Conservation (phyloP, 495 filamentous ascomycete species). For the Aspergillus ellipticus region DNA sequence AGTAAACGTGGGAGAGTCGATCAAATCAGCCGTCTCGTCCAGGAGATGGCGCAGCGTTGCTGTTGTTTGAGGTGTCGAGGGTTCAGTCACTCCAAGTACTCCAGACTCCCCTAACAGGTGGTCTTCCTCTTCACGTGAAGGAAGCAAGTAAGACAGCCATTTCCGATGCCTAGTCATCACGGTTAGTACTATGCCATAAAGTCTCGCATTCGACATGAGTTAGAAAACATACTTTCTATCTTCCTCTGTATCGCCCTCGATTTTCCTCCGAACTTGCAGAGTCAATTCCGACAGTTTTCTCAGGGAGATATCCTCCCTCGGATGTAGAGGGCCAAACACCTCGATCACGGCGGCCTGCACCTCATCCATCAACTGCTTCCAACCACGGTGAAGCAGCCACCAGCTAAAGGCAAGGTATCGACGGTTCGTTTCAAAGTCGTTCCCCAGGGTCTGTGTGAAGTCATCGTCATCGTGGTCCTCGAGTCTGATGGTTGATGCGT, state of each 20-base stretch:
- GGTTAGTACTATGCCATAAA: background rate
- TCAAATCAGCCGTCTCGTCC: conserved; percentile 91
- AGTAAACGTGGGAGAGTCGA: conserved; percentile 87
- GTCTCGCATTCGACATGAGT: background rate
- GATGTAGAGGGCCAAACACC: conserved; percentile 78
- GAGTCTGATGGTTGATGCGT: conserved; percentile 68
- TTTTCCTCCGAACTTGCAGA: conserved; percentile 69
- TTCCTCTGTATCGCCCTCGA: conserved; percentile 73
- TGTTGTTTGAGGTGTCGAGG: conserved; percentile 39
- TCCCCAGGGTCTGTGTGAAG: conserved; percentile 72
- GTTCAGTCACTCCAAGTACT: conserved; percentile 54
- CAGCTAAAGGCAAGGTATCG: conserved; percentile 94
- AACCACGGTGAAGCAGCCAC: conserved; percentile 94
- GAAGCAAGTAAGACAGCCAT: conserved; percentile 86
- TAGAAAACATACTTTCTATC: conserved; percentile 54
- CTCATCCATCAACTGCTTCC: conserved; percentile 72
- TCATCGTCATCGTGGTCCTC: conserved; percentile 86
- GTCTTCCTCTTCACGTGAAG: conserved; percentile 69
- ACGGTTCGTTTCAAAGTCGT: conserved; percentile 90
- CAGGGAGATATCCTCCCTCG: conserved; percentile 81
- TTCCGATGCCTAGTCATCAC: conserved; percentile 32
- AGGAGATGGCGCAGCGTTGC: conserved; percentile 76
- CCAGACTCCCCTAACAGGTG: conserved; percentile 81
- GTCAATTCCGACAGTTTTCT: conserved; percentile 74
- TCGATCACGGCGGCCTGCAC: conserved; percentile 79